These are phyloP conservation scores for Dactylonectria macrodidyma DNA, from an alignment of 2,329 filamentous ascomycete genomes.

Conservation along the genomic window DNA sequence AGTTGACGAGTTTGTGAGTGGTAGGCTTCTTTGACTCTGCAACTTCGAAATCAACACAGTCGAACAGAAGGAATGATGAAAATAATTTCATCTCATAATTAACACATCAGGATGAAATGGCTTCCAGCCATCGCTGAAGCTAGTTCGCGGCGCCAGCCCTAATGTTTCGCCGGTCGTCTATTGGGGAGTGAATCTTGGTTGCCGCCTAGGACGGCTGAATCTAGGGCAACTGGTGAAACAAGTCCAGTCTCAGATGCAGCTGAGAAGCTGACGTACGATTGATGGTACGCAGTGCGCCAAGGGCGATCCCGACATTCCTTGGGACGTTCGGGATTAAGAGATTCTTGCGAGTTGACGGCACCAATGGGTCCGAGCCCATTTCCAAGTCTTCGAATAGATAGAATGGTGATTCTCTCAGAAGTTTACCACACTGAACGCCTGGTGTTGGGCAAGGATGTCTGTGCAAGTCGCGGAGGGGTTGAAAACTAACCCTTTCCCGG, in stretches of 20 bases:
- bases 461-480: neutral
- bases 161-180: neutral
- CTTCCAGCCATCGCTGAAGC: slow-evolving; percentile 14
- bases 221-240: slow-evolving; percentile 22
- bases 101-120: neutral
- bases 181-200: neutral
- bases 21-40: neutral
- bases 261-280: neutral
- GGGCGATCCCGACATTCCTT: neutral
- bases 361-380: neutral
- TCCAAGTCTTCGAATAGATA: neutral
- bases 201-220: slow-evolving; percentile 1
- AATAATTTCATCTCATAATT: neutral
- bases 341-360: neutral
- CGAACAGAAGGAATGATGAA: neutral
- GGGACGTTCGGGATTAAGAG: neutral
- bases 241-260: slow-evolving; percentile 17
- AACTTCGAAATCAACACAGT: neutral
- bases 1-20: too few relatives aligned
- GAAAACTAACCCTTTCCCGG: neutral
- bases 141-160: neutral
- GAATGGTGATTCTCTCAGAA: neutral
- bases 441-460: neutral
- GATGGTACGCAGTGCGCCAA: neutral
- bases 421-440: neutral